Conservation (phyloP, 2,329 filamentous ascomycete species). For the Aschersonia sp. region DNA sequence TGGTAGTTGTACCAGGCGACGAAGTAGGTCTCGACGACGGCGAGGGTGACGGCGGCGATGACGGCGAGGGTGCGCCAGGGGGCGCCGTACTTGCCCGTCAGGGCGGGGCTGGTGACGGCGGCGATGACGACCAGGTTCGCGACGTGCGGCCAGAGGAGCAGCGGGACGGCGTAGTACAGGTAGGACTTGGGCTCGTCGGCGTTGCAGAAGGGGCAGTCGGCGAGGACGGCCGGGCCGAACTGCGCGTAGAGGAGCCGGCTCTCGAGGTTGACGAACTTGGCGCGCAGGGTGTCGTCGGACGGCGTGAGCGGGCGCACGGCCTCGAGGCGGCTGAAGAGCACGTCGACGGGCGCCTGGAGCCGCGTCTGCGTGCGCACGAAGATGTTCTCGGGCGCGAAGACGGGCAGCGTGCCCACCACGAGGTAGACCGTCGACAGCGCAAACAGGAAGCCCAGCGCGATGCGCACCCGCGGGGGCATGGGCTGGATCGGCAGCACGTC, state of each 20-base stretch:
- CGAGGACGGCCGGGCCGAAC: conserved; percentile 61
- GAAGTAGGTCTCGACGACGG: conserved; percentile 50
- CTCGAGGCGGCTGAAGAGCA: conserved; percentile 65
- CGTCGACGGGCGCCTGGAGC: conserved; percentile 70
- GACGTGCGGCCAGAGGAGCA: conserved; percentile 63
- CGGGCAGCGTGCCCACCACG: conserved; percentile 44
- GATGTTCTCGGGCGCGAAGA: conserved; percentile 64
- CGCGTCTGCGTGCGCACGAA: conserved; percentile 66
- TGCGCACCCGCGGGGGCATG: conserved; percentile 34
- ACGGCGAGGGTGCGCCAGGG: conserved; percentile 61
- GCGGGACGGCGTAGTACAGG: conserved; percentile 66
- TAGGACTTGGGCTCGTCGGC: conserved; percentile 56
- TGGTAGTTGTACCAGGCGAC: conserved; percentile 51
- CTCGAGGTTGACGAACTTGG: conserved; percentile 55
- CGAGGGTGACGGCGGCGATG: conserved; percentile 42
- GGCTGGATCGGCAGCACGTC: conserved; percentile 36
- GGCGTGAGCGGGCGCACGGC: conserved; percentile 39
- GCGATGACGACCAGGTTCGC: conserved; percentile 61
- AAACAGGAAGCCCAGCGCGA: conserved; percentile 47
- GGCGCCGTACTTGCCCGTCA: conserved; percentile 48
- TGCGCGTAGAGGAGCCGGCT: conserved; percentile 70
- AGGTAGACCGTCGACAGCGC: conserved; percentile 28
- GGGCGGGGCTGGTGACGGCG: conserved; percentile 52
- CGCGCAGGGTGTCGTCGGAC: conserved; percentile 49
- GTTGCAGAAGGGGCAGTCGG: conserved; percentile 69